Base-by-base conservation (phyloP, 1,284 basidiomycete genomes). In the Microstroma glucosiphilum region DNA sequence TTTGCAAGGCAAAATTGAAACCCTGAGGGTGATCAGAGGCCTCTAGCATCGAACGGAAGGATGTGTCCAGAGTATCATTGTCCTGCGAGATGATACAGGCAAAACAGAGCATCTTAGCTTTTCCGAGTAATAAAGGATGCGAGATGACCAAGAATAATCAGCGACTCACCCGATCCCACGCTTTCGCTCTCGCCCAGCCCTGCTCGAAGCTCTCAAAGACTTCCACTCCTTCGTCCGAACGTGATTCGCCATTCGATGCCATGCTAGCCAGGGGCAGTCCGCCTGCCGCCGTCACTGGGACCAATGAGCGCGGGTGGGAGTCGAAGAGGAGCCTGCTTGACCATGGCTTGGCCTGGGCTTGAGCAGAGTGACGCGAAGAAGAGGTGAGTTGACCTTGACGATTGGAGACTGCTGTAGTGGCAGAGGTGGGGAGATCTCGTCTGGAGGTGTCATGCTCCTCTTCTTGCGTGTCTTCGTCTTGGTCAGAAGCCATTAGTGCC, bases 161-260 rank as follows among this genome's bases (percentile, higher is more conserved):
- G 3, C 30, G 30, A 37, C 30, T 37, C 30, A 37, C 30, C 30
- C 30, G 30, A 21, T 48, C 43, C 43, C 43, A 48, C 21, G 43
- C 43, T 17, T 21, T 17, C 6, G 43, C 43, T 6, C 43, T 17
- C 17, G 43, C 43, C 43, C 43, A 48, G 43, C 43, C 43, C 43
- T 48, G 43, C 43, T 48, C 43, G 21, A 48, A 48, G 43, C 17
- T 48, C 43, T 48, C 43, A 12, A 48, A 21, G 43, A 48, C 21
- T 48, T 48, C 43, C 6, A n/a, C 43, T 48, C 21, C 43, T 48
- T 21, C 51, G 25, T 19, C 6, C 8, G 51, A 54, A 25, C 8
- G 2, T 19, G 51, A 2, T 8, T 17, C 15, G 21, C 13, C 6
- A 25, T 23, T 19, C 7, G 13, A 13, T 6, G 51, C 8, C 51